Evolutionary conservation across 345 rosid species (phyloP).

Genomic region (Aquilaria yunnanensis): DNA sequence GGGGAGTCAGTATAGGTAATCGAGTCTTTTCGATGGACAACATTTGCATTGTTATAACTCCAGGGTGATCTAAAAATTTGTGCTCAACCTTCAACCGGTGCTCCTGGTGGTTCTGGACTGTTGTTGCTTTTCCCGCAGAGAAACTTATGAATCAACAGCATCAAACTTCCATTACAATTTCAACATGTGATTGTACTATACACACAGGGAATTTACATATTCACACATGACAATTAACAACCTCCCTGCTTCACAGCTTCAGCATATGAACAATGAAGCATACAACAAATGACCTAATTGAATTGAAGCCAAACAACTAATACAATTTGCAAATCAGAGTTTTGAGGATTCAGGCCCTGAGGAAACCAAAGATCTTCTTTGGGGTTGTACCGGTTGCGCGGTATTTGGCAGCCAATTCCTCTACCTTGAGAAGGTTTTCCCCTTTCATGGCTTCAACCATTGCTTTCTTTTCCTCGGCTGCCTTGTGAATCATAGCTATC

Average conservation of each 20-base stretch:
- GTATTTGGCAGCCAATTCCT: slow-evolving; percentile 77
- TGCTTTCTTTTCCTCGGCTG: slow-evolving; percentile 84
- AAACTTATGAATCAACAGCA: not conserved
- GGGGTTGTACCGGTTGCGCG: slow-evolving; percentile 76
- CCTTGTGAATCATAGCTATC: slow-evolving; percentile 63
- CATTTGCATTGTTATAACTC: not conserved
- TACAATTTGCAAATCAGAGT: not conserved
- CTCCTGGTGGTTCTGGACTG: no score
- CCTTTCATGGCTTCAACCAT: slow-evolving; percentile 65
- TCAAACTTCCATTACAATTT: slow-evolving; percentile 19
- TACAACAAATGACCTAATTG: slow-evolving; percentile 18
- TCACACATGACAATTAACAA: slow-evolving; percentile 11
- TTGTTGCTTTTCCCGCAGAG: no score
- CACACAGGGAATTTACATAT: slow-evolving; percentile 6
- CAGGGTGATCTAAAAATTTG: not conserved
- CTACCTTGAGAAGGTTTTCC: slow-evolving; percentile 86
- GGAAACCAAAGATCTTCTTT: slow-evolving; percentile 52
- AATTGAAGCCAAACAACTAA: slow-evolving; percentile 18
- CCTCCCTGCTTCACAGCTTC: slow-evolving; percentile 5
- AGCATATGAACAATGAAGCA: slow-evolving; percentile 16
- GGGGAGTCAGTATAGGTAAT: no score
- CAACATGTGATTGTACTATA: slow-evolving; percentile 10
- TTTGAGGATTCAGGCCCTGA: slow-evolving; percentile 13
- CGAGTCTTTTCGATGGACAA: no score
- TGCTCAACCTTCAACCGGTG: not conserved